Evolutionary conservation across 257 asterid species (phyloP), one percentile per base, ranked within the genome.

Genomic region (Plantago major): DNA sequence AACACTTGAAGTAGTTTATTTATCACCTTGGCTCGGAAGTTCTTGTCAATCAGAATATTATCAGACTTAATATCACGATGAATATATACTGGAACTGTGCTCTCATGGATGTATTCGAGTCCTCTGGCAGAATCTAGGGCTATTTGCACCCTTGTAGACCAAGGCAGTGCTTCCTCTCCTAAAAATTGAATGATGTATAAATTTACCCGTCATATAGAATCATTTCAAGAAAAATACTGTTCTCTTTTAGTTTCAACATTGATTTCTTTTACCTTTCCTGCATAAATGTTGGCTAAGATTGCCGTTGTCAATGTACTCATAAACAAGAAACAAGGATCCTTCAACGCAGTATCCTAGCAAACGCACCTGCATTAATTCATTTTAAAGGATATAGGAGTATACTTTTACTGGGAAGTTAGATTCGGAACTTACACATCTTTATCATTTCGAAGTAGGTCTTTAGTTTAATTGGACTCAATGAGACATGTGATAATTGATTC

Each of bases 71-170:
- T 82, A 58, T 89, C 95, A 0, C 95, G 91, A 56, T 89, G 97
- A 49, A 89, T 87, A 48, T 89, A 89, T 37, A 84, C 81, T 3
- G 94, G 97, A 60, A 87, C 90, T 0, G 97, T 86, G 70, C 86
- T 95, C 71, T 86, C 97, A 22, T 89, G 97, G 53, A 89, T 89
- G 81, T 89, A 86, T 75, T 89, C 97, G 9, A 89, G 95, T 46
- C 91, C 97, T 86, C 97, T 81, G 6, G 97, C 97, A 3, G 97
- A 84, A 76, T 89, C 97, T 22, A 89, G 92, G 62, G 95, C 95
- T 18, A 89, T 82, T 77, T 83, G 89, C 68, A 89, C 73, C 81
- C 97, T 81, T 11, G 75, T 78, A 15, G 84, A 47, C 97, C 97
- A 89, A n/a, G 82, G 45, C 67, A 89, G 67, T 26, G 86, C 79